These are phyloP conservation scores for Conticribra weissflogii DNA, from an alignment of 108 stramenopile genomes.

Conservation along the genomic window DNA sequence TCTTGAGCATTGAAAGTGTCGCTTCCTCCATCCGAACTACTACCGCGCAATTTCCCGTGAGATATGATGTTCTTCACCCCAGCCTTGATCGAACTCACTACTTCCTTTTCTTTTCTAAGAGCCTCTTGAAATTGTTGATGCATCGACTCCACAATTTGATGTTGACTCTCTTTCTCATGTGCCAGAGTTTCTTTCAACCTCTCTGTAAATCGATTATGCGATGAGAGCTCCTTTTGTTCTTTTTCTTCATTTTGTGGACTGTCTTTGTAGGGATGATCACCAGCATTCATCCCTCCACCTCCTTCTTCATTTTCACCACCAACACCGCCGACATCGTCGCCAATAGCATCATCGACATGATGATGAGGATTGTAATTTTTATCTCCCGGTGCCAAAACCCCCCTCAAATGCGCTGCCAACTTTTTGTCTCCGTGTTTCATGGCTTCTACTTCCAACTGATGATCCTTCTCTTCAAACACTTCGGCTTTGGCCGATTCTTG, in stretches of 20 bases:
- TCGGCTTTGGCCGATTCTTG: slow-evolving; percentile 40
- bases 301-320: slow-evolving; percentile 6
- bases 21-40: background rate
- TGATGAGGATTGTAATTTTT: slow-evolving; percentile 53
- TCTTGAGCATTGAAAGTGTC: background rate
- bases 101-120: slow-evolving; percentile 2
- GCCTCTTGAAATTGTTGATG: slow-evolving; percentile 19
- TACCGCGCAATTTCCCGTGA: background rate
- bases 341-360: slow-evolving; percentile 35
- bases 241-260: background rate
- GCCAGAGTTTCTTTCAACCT: background rate
- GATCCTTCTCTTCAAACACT: slow-evolving; percentile 20
- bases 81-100: background rate
- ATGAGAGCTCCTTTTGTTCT: background rate
- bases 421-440: slow-evolving; percentile 12
- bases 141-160: slow-evolving; percentile 21
- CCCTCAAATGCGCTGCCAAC: slow-evolving; percentile 33
- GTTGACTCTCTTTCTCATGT: background rate
- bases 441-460: slow-evolving; percentile 21
- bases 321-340: slow-evolving; percentile 6
- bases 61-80: slow-evolving; percentile 1
- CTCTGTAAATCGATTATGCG: background rate
- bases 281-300: slow-evolving; percentile 31
- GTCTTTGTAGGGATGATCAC: no score
- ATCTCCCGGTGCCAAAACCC: slow-evolving; percentile 36